Conservation (phyloP, 768 basidiomycete species). For the Gloeostereum incarnatum region DNA sequence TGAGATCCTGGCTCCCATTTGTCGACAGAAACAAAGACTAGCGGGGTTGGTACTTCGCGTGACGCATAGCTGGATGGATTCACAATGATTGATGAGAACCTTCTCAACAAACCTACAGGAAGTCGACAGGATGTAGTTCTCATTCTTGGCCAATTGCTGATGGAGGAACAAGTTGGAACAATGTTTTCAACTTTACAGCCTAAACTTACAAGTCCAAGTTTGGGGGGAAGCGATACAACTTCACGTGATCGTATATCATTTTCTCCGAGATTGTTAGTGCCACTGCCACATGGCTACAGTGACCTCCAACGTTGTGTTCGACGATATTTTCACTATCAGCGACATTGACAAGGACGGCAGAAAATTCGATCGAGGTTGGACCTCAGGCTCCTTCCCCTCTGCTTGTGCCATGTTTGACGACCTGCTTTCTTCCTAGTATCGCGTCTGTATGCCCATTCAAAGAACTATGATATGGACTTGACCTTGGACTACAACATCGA, state of each 20-base stretch:
- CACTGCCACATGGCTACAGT: constrained; percentile 46
- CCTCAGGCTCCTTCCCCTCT: constrained; percentile 1
- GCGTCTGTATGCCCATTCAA: constrained; percentile 79
- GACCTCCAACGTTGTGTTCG: constrained; percentile 77
- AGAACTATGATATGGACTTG: constrained; percentile 88
- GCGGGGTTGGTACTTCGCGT: constrained; percentile 40
- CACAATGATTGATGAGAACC: constrained; percentile 23
- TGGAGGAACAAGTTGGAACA: no score
- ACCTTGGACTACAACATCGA: constrained; percentile 94
- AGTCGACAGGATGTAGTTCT: no score
- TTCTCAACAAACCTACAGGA: not conserved
- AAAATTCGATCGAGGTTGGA: constrained; percentile 93
- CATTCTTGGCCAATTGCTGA: no score
- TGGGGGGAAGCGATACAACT: no score
- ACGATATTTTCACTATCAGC: constrained; percentile 85
- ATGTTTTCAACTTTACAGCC: no score
- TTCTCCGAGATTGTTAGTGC: no score
- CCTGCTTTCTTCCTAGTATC: constrained; percentile 53
- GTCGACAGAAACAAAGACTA: constrained; percentile 42
- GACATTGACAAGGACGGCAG: constrained; percentile 88
- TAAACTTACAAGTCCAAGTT: no score
- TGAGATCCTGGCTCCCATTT: constrained; percentile 30
- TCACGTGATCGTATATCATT: constrained; percentile 6
- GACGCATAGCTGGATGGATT: constrained; percentile 29
- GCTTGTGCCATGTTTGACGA: constrained; percentile 3